Evolutionary conservation across 1,284 basidiomycete genomes (phyloP).

Genomic region (Flammula alnicola): DNA sequence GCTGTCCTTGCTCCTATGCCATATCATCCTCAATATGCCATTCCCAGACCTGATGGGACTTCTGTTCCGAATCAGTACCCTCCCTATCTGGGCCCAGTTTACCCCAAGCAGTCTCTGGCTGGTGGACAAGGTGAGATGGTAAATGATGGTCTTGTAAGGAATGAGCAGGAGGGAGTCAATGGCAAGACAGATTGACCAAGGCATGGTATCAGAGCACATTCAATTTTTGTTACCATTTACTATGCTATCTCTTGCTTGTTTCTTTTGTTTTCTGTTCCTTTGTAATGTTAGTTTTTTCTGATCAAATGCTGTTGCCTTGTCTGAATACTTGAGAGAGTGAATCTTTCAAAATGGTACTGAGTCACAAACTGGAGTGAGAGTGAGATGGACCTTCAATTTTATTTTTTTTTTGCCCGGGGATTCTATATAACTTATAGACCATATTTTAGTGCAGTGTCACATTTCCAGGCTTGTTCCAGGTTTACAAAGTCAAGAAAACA

Average conservation of each 20-base stretch:
- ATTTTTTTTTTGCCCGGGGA: too few relatives aligned
- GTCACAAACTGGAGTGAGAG: too few relatives aligned
- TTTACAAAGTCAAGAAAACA: too few relatives aligned
- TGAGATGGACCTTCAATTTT: too few relatives aligned
- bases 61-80: constrained; percentile 33
- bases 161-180: constrained; percentile 27
- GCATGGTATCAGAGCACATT: neutral
- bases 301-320: constrained; percentile 11
- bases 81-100: constrained; percentile 32
- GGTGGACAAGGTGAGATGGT: constrained; percentile 30
- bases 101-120: constrained; percentile 30
- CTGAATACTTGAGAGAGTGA: too few relatives aligned
- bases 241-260: constrained; percentile 8
- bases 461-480: too few relatives aligned
- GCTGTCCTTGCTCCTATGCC: constrained; percentile 22
- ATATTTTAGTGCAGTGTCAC: too few relatives aligned
- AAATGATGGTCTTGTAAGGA: constrained; percentile 15
- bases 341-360: too few relatives aligned
- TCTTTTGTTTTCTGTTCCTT: constrained; percentile 8
- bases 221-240: neutral
- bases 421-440: too few relatives aligned
- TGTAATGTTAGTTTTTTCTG: constrained; percentile 19
- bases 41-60: constrained; percentile 39
- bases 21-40: constrained; percentile 27
- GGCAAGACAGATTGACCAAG: constrained; percentile 27